These are phyloP conservation scores for Tylopilus rubrobrunneus DNA, from an alignment of 768 basidiomycete species.

Conservation along the genomic window DNA sequence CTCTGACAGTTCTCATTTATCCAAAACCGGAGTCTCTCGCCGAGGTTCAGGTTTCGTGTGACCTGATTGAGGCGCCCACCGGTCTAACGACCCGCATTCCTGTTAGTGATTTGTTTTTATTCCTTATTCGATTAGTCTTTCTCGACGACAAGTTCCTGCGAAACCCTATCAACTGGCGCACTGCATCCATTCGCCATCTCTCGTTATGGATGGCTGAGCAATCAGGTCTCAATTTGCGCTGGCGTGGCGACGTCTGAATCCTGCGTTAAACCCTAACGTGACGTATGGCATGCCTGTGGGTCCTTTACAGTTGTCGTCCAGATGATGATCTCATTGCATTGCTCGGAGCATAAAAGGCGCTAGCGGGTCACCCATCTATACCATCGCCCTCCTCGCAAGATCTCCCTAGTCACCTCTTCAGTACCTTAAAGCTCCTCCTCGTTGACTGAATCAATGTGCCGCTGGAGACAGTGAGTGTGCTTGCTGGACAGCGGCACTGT, in stretches of 20 bases:
- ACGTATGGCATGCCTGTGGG: slow-evolving; percentile 17
- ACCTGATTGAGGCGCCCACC: slow-evolving; percentile 20
- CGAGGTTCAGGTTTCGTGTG: slow-evolving; percentile 20
- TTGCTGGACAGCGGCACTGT: neutral
- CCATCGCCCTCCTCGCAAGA: slow-evolving; percentile 4
- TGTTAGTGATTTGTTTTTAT: slow-evolving; percentile 16
- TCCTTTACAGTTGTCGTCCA: slow-evolving; percentile 14
- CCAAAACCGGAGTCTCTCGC: slow-evolving; percentile 24
- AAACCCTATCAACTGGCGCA: slow-evolving; percentile 37
- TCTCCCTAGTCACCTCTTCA: slow-evolving; percentile 6
- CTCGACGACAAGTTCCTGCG: slow-evolving; percentile 32
- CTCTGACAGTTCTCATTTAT: slow-evolving; percentile 29
- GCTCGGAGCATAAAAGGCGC: slow-evolving; percentile 27
- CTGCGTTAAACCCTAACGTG: slow-evolving; percentile 23
- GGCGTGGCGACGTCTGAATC: slow-evolving; percentile 14
- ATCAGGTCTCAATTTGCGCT: slow-evolving; percentile 27
- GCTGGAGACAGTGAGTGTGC: slow-evolving; percentile 48
- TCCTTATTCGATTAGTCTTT: slow-evolving; percentile 34
- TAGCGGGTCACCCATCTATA: slow-evolving; percentile 6
- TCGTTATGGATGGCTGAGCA: slow-evolving; percentile 25
- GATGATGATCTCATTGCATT: slow-evolving; percentile 26
- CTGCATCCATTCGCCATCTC: slow-evolving; percentile 20
- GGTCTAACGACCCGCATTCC: slow-evolving; percentile 12
- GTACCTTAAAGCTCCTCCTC: neutral
- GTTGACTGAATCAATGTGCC: slow-evolving; percentile 39